These are phyloP conservation scores for Helianthus tuberosus DNA, from an alignment of 129 eudicot species.

Conservation along the genomic window DNA sequence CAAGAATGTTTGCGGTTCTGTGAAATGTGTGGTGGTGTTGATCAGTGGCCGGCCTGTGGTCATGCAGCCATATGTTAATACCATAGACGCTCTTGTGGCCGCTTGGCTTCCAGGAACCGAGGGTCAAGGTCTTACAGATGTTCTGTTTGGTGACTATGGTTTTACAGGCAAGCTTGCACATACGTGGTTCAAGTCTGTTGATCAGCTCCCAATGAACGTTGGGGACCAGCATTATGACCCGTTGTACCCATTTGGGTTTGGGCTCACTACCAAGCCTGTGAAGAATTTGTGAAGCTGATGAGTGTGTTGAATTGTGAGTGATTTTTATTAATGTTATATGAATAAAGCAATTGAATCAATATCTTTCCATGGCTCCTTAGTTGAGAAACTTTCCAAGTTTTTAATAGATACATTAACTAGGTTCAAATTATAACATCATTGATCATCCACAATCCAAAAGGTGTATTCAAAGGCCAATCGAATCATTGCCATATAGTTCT, in stretches of 20 bases:
- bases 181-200: conserved; percentile 80
- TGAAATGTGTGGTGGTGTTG: conserved; percentile 75
- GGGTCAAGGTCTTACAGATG: conserved; percentile 85
- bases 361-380: conserved; percentile 13
- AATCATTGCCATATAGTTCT: too few species aligned
- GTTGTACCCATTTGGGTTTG: conserved; percentile 66
- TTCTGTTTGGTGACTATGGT: conserved; percentile 71
- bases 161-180: conserved; percentile 72
- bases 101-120: conserved; percentile 88
- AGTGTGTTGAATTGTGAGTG: conserved; percentile 3
- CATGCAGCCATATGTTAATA: conserved; percentile 56
- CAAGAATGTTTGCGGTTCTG: conserved; percentile 55
- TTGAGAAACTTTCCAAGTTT: not conserved
- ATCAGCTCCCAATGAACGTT: conserved; percentile 82
- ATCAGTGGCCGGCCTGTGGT: conserved; percentile 75
- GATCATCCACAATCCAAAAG: too few species aligned
- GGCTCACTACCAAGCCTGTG: conserved; percentile 57
- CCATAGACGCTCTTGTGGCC: conserved; percentile 71
- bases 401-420: conserved; percentile 3
- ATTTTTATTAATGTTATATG: conserved; percentile 23
- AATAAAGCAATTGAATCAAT: conserved; percentile 21
- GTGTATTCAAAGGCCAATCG: too few species aligned
- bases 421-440: too few species aligned
- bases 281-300: conserved; percentile 32
- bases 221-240: conserved; percentile 85